A percentile compares a stretch with the other conserved stretches of the same genome.
These are phyloP conservation scores for Leucocoprinus leucothites DNA, from an alignment of 768 basidiomycete genomes.

Conservation along the genomic window DNA sequence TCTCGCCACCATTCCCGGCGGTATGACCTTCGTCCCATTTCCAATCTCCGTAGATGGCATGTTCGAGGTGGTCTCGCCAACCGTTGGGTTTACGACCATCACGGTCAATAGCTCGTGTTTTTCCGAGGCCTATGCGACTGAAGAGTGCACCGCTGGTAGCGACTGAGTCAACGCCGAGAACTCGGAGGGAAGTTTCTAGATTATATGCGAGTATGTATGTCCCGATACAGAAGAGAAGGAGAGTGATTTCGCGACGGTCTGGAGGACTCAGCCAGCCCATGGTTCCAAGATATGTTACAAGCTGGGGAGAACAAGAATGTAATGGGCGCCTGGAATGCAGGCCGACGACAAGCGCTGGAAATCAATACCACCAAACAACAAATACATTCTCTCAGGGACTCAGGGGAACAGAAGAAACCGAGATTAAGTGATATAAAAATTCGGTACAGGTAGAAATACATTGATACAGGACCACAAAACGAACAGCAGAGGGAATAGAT, in stretches of 20 bases:
- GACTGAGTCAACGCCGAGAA: constrained; percentile 43
- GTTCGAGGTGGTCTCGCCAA: constrained; percentile 58
- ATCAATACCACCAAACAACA: constrained; percentile 9
- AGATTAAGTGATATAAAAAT: constrained; percentile 8
- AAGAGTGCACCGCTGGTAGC: constrained; percentile 35
- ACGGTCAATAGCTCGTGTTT: constrained; percentile 30
- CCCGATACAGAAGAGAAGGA: constrained; percentile 63
- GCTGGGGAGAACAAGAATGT: constrained; percentile 1
- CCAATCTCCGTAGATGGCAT: constrained; percentile 68
- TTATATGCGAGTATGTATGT: constrained; percentile 74
- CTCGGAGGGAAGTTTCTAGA: constrained; percentile 59
- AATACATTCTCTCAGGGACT: background rate
- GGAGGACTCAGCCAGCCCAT: constrained; percentile 69
- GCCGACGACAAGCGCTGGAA: background rate
- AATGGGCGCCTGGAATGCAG: background rate
- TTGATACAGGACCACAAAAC: constrained; percentile 14
- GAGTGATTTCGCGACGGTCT: constrained; percentile 68
- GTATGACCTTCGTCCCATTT: constrained; percentile 59
- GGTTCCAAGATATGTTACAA: too few relatives aligned
- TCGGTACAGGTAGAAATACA: constrained; percentile 15
- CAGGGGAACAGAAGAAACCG: background rate
- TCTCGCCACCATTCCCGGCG: constrained; percentile 51
- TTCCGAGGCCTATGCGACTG: constrained; percentile 36
- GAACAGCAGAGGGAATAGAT: constrained; percentile 15
- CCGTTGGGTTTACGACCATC: constrained; percentile 50